Percentiles rank a stretch among this genome's conserved stretches.
Evolutionary conservation across 305 asterid species (phyloP).

Genomic region (Stenogyne calaminthoides): DNA sequence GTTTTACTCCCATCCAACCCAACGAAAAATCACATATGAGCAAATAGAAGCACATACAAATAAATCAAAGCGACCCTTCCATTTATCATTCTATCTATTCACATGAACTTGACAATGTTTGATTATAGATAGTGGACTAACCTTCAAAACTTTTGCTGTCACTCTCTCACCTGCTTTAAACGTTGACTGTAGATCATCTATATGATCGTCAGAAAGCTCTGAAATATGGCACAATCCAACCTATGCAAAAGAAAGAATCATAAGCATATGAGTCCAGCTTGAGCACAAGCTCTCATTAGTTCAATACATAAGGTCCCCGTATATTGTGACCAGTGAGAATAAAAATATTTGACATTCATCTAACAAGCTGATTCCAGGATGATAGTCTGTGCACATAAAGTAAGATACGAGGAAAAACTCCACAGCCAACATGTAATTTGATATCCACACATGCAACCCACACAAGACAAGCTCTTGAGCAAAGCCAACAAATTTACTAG

Average conservation of each 20-base stretch:
- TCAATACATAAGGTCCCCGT: not conserved
- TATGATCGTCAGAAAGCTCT: constrained; percentile 78
- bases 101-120: constrained; percentile 14
- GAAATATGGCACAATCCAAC: constrained; percentile 97
- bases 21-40: not conserved
- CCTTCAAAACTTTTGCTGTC: constrained; percentile 86
- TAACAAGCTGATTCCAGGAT: not conserved
- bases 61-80: not conserved
- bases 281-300: not conserved
- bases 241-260: constrained; percentile 44
- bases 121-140: constrained; percentile 34
- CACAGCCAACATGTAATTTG: not conserved
- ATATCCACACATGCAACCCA: not conserved
- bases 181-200: constrained; percentile 50
- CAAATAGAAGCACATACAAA: not conserved
- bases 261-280: constrained; percentile 27
- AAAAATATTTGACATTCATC: not conserved
- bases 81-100: not conserved
- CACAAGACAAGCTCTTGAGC: not conserved
- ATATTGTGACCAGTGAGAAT: not conserved
- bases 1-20: not conserved
- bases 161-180: constrained; percentile 79
- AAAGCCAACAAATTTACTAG: not conserved
- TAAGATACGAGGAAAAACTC: not conserved
- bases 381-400: not conserved